Evolutionary conservation across 2,329 filamentous ascomycete genomes (phyloP), one percentile per base, ranked within the genome.

Genomic region (Grosmannia clavigera): DNA sequence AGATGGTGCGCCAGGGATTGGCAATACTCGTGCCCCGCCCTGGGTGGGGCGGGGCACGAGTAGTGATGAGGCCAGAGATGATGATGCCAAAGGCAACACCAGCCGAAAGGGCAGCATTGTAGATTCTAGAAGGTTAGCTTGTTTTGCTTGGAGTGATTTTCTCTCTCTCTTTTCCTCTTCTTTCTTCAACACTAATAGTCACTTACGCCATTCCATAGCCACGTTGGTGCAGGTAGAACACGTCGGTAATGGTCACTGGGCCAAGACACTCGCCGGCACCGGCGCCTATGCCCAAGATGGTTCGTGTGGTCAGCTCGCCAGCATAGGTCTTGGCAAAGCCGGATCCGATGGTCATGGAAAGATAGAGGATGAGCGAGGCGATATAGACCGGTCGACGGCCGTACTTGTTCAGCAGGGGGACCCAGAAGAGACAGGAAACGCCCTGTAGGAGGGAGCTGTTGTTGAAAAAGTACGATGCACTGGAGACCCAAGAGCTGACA

Each of bases 171-270:
- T 43, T 16, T 43, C 16, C 3, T 19, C 14, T 40, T 16, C n/a
- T 19, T 16, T 19, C 16, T 43, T 43, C 22, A 22, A 22, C 22
- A 22, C 22, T 22, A 22, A 22, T 22, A 22, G 22, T 22, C 1
- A 64, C 61, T 40, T 14, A 62, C 61, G 77, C 75, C 76, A 81
- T 82, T 50, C 79, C 69, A 1, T 72, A 68, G 1, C 78, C 79
- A 58, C 81, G 72, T 65, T 83, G 77, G 62, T 83, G 80, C 19
- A 83, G 69, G 66, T 81, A 83, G 68, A 82, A 83, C 35, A 82
- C 68, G 63, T 83, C 80, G 3, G 78, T 71, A 54, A 82, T 79
- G 1, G 78, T 80, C 9, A 79, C 70, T 0, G 78, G 79, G 1
- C 76, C 67, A 65, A 77, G 70, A 1, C 74, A 77, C 65, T 83